Conservation (phyloP, 2,329 filamentous ascomycete species). For the Pyricularia pennisetigena region DNA sequence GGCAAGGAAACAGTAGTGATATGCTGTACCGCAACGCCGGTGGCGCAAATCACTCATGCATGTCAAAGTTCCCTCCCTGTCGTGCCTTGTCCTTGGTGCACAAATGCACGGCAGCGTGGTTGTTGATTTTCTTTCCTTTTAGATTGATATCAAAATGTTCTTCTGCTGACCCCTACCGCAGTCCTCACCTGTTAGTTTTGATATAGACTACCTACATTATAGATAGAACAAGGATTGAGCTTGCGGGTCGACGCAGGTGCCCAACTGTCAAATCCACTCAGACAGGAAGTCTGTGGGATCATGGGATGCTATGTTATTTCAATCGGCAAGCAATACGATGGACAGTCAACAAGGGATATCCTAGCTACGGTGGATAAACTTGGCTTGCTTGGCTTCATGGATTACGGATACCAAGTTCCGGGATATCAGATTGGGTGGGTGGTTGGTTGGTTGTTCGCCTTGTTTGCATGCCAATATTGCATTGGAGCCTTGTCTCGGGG, state of each 20-base stretch:
- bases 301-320: background rate
- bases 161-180: background rate
- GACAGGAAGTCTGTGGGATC: background rate
- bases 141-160: background rate
- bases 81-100: background rate
- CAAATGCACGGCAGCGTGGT: background rate
- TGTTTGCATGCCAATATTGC: background rate
- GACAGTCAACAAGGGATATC: too few relatives aligned
- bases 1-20: background rate
- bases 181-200: background rate
- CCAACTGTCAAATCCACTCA: background rate
- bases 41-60: background rate
- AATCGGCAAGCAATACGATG: too few relatives aligned
- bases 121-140: background rate
- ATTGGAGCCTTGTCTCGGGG: too few relatives aligned
- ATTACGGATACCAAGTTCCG: background rate
- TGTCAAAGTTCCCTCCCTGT: background rate
- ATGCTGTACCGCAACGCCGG: background rate
- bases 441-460: background rate
- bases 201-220: too few relatives aligned
- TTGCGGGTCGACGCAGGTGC: background rate
- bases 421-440: background rate
- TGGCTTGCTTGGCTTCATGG: background rate
- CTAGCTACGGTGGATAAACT: too few relatives aligned
- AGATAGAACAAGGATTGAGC: background rate